phyloP scores from a whole-genome alignment of 2,329 filamentous ascomycete species.

The Trichoderma guizhouense region DNA sequence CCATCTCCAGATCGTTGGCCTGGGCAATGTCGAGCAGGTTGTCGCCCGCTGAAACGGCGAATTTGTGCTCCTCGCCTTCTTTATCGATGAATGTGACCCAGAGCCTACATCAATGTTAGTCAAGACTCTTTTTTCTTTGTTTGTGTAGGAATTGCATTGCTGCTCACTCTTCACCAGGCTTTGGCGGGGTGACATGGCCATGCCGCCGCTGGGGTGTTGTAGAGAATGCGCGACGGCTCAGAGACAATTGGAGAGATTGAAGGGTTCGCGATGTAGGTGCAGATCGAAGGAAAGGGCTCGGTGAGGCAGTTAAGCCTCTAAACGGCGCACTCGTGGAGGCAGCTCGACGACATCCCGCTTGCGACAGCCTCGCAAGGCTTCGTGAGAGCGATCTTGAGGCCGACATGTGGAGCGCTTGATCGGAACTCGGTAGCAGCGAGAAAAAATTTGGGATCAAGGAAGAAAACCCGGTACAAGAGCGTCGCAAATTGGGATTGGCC shows the following conservation, averaged over 20 bases:
- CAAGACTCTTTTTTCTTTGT: background rate
- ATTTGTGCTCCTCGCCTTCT: constrained; percentile 70
- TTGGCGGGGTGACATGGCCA: constrained; percentile 78
- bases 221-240: constrained; percentile 57
- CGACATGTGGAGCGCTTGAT: constrained; percentile 26
- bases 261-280: constrained; percentile 17
- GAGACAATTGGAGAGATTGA: constrained; percentile 19
- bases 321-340: constrained; percentile 26
- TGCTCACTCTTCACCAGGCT: constrained; percentile 87
- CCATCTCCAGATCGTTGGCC: constrained; percentile 94
- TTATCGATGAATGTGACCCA: constrained; percentile 94
- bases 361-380: constrained; percentile 33
- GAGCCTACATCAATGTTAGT: constrained; percentile 51
- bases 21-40: constrained; percentile 95
- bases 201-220: constrained; percentile 60
- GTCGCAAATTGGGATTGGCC: background rate
- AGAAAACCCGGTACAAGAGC: background rate
- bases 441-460: background rate
- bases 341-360: constrained; percentile 29
- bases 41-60: constrained; percentile 80
- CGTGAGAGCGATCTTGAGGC: constrained; percentile 33
- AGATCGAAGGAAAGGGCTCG: constrained; percentile 23
- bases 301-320: constrained; percentile 10
- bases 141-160: background rate
- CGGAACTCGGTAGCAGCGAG: background rate